phyloP scores from a whole-genome alignment of 192 early-diverging fungal genomes.

The Gamsiella multidivaricata region DNA sequence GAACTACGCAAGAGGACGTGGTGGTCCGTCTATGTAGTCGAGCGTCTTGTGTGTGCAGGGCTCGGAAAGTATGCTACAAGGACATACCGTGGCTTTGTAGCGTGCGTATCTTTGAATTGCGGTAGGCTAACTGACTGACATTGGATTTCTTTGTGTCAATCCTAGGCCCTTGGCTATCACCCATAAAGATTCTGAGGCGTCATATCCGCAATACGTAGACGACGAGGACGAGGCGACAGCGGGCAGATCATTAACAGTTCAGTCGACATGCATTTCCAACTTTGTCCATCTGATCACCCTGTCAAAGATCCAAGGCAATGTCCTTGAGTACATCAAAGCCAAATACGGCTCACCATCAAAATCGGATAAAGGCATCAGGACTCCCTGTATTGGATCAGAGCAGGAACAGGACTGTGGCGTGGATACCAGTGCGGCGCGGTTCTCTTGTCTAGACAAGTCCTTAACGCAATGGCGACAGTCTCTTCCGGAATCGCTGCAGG shows the following conservation, averaged over 20 bases:
- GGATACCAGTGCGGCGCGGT: slow-evolving; percentile 32
- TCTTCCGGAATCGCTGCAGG: slow-evolving; percentile 57
- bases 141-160: no score
- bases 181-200: slow-evolving; percentile 64
- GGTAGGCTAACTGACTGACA: neutral
- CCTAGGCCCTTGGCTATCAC: slow-evolving; percentile 62
- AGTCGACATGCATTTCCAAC: slow-evolving; percentile 8
- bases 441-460: slow-evolving; percentile 32
- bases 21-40: slow-evolving; percentile 83
- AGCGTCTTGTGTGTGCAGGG: slow-evolving; percentile 72
- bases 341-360: no score
- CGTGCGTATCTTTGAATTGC: no score
- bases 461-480: slow-evolving; percentile 56
- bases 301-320: slow-evolving; percentile 43
- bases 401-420: slow-evolving; percentile 8
- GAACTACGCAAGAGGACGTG: slow-evolving; percentile 75
- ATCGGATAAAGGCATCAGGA: neutral
- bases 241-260: neutral
- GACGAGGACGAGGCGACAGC: slow-evolving; percentile 8
- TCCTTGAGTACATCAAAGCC: slow-evolving; percentile 40
- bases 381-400: neutral
- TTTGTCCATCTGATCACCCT: slow-evolving; percentile 40
- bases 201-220: slow-evolving; percentile 55
- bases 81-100: no score
- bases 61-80: slow-evolving; percentile 75